Base-by-base conservation (phyloP, 2,329 filamentous ascomycete genomes). In the Aspergillus bombycis region DNA sequence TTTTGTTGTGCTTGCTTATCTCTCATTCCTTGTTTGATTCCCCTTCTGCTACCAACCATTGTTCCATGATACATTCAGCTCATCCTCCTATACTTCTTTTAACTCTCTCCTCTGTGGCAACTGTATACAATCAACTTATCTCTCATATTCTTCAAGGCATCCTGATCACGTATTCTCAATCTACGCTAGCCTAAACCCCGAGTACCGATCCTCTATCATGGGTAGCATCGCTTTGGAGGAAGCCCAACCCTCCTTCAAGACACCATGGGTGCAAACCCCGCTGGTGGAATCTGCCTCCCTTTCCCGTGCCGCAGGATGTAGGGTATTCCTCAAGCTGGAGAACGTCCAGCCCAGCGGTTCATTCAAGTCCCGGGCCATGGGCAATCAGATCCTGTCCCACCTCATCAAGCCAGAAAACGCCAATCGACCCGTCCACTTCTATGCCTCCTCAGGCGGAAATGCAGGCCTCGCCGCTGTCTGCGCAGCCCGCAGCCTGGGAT, bases 281-380 rank as follows among this genome's bases (percentile, higher is more conserved):
- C 83, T 91, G 65, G 83, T 91, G 63, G 85, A 88, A 71, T 92
- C 88, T 3, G 81, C 84, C 57, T 81, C 86, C 16, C 83, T 94
- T 43, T 93, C 90, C 50, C 84, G 87, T 67, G 84, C 84, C 66
- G 89, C 90, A 68, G 91, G 91, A 77, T 94, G 91, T 81, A 89
- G 91, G 80, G 87, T 96, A 77, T 92, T 91, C 77, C 88, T 96
- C 72, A 96, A 96, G 78, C 86, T 95, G 66, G 92, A 96, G 71
- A 92, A 91, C 74, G 86, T 93, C 60, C 93, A 96, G 74, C 93
- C 92, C 5, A 91, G 90, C 26, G 91, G 91, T 67, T 94, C 91
- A 45, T 96, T 96, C 87, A 95, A 96, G 78, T 94, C 91, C 54
- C 85, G 78, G 68, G 91, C 90, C 34, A 87, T 94, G 65, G 91